Conservation (phyloP, 2,329 filamentous ascomycete genomes). For the Ceratocystis huliohia region DNA sequence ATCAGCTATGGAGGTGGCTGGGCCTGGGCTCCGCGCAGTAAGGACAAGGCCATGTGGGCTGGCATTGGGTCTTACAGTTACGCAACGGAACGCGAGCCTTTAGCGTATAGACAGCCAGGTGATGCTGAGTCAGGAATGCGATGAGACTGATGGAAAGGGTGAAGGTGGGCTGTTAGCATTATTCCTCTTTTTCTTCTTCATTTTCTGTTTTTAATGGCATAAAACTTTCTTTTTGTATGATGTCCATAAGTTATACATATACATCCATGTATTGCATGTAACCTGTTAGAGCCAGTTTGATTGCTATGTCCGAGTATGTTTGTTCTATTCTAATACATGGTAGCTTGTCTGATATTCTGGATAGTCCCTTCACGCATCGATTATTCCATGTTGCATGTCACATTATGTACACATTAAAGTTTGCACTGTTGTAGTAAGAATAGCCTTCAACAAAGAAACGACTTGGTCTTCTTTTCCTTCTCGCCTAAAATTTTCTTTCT, state of each 20-base stretch:
- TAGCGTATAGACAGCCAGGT: constrained; percentile 11
- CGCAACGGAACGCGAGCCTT: constrained; percentile 32
- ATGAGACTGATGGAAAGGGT: background rate
- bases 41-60: constrained; percentile 64
- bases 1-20: constrained; percentile 61
- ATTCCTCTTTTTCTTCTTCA: background rate
- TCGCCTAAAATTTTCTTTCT: background rate
- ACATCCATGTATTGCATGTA: too few relatives aligned
- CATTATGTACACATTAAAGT: too few relatives aligned
- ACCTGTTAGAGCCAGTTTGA: too few relatives aligned
- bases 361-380: too few relatives aligned
- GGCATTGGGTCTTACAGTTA: constrained; percentile 52
- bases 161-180: background rate
- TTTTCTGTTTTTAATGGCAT: background rate
- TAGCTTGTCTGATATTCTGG: too few relatives aligned
- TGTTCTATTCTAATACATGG: too few relatives aligned
- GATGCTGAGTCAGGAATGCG: constrained; percentile 16
- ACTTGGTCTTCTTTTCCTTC: constrained; percentile 3
- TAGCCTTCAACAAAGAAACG: background rate
- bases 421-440: background rate
- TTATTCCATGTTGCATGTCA: too few relatives aligned
- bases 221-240: background rate
- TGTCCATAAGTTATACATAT: background rate
- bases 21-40: constrained; percentile 72
- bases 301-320: too few relatives aligned